Conservation (phyloP, 1,284 basidiomycete species). For the Puccinia coronata region DNA sequence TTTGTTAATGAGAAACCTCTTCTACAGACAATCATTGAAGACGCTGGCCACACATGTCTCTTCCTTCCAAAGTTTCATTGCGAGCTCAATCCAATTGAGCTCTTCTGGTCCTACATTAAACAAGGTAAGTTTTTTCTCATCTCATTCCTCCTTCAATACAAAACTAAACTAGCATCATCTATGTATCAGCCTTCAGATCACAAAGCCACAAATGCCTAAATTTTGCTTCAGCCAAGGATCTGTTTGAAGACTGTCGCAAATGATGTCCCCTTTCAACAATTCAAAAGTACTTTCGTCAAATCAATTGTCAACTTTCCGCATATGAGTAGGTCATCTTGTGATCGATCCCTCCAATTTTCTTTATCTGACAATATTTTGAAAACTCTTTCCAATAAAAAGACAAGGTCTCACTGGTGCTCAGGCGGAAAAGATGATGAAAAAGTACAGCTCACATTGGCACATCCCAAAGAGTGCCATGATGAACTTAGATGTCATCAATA, state of each 20-base stretch:
- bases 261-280: constrained; percentile 1
- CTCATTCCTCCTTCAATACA: background rate
- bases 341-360: no score
- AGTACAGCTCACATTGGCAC: background rate
- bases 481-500: no score
- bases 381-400: no score
- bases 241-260: background rate
- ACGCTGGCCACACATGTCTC: no score
- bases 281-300: constrained; percentile 16
- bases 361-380: no score
- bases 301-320: constrained; percentile 23
- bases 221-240: background rate
- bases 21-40: constrained; percentile 32
- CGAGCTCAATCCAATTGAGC: no score
- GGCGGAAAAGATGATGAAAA: constrained; percentile 11
- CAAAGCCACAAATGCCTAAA: constrained; percentile 6
- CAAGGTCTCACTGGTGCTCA: background rate
- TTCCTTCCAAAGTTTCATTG: no score
- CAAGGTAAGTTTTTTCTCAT: constrained; percentile 15
- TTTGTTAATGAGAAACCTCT: background rate
- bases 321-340: no score
- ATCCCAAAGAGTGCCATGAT: constrained; percentile 13
- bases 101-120: no score
- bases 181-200: background rate
- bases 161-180: background rate